Conservation (phyloP, 345 rosid species). For the Geranium brycei region DNA sequence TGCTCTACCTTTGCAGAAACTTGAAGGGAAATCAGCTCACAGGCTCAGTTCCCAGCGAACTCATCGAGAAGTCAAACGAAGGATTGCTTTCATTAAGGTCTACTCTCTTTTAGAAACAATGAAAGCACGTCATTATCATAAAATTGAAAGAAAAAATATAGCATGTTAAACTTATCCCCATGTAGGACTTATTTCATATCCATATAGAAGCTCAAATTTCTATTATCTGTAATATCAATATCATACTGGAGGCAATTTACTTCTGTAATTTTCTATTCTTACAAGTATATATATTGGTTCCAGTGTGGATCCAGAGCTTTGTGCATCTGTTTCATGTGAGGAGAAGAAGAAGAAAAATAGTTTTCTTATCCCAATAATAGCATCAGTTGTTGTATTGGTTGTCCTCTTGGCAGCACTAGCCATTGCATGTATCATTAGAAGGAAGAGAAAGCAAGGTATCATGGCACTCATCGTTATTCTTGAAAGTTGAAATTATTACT, state of each 20-base stretch:
- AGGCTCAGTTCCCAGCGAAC: slow-evolving; percentile 34
- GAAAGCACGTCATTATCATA: neutral
- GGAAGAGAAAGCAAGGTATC: neutral
- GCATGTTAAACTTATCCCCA: neutral
- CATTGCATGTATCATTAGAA: neutral
- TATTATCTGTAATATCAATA: too few species aligned
- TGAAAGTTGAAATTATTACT: neutral
- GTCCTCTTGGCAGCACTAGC: neutral
- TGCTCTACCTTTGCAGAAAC: slow-evolving; percentile 19
- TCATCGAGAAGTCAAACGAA: slow-evolving; percentile 22
- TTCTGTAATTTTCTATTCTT: too few species aligned
- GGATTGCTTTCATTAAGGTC: slow-evolving; percentile 33
- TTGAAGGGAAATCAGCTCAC: slow-evolving; percentile 36
- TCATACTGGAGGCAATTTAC: too few species aligned
- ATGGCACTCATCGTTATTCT: too few species aligned
- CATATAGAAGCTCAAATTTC: too few species aligned
- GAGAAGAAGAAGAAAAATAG: too few species aligned
- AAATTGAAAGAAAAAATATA: neutral
- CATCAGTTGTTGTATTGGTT: neutral
- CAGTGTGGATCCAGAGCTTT: neutral
- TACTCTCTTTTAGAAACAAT: neutral
- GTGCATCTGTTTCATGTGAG: neutral
- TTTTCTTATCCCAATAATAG: neutral
- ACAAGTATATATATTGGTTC: neutral
- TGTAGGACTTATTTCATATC: neutral